Base-by-base conservation (phyloP, 257 asterid species). In the Solanum corneliomulleri region DNA sequence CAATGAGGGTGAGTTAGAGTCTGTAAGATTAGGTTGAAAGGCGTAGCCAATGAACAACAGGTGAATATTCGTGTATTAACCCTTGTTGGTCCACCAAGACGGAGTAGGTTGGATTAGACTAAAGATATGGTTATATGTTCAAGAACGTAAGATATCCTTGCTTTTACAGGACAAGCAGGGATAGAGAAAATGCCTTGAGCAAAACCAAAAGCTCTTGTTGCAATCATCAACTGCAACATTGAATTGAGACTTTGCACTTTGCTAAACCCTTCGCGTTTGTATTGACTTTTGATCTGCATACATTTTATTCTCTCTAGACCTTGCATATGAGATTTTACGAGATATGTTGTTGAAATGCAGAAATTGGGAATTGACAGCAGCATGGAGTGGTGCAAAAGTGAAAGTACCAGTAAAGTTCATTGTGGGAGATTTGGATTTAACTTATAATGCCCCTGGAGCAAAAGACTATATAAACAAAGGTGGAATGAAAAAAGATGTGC, bases 291-390 rank as follows among this genome's bases (percentile, higher is more conserved):
- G 45, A 16, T 4, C 78, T 3, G 1, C 1, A 5, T 66, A 68
- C 21, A 68, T 7, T 27, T 16, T 68, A 68, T 5, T 7, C 75
- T 68, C 1, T n/a, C 1, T 0, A 14, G 5, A 68, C 21, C 3
- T 1, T 1, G 15, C 75, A 1, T 14, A 68, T 6, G 39, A 27
- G 1, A 68, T 68, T 68, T 29, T 5, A 68, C 23, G 3, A 0
- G 0, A n/a, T 68, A 68, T 29, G 21, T 68, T 5, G 6, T 68
- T 68, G 33, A 77, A 35, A 33, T 88, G 68, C 68, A 91, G 93
- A 89, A 89, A 91, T 35, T 92, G 95, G 95, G 95, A 92, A 86
- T 72, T 92, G 89, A 92, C 91, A 9, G 95, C 91, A 31, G 88
- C 95, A 10, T 92, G 95, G 93, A 92, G 89, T 2, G 93, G 90